Conservation (phyloP, 1,139 yeast species). For the Hyphopichia khmerensis region DNA sequence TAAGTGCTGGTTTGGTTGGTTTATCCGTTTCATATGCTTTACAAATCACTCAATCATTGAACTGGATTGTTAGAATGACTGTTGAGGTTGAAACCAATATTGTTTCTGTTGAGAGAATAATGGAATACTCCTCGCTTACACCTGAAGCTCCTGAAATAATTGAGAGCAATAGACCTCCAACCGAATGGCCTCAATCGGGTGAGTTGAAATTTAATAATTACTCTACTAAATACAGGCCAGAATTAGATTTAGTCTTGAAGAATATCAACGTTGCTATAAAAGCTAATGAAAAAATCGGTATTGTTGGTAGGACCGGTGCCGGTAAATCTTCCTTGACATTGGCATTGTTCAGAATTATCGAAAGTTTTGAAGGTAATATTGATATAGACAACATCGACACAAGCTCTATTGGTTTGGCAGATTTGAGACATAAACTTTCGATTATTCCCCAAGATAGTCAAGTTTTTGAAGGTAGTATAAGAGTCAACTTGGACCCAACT, state of each 20-base stretch:
- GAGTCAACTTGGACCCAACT: constrained; percentile 89
- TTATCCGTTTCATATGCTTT: constrained; percentile 89
- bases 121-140: constrained; percentile 74
- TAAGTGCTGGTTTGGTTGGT: constrained; percentile 91
- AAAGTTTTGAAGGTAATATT: constrained; percentile 70
- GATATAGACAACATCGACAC: constrained; percentile 73
- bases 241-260: constrained; percentile 76
- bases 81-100: constrained; percentile 97
- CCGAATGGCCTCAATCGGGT: constrained; percentile 79
- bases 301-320: constrained; percentile 96
- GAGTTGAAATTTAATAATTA: constrained; percentile 69
- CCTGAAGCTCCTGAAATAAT: constrained; percentile 83
- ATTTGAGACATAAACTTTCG: constrained; percentile 79
- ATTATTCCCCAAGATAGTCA: constrained; percentile 98
- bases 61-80: constrained; percentile 98
- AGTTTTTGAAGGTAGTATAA: constrained; percentile 87
- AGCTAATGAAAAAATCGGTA: constrained; percentile 85
- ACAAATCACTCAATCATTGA: constrained; percentile 87
- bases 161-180: constrained; percentile 66
- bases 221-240: constrained; percentile 83
- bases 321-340: constrained; percentile 91
- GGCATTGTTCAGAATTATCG: constrained; percentile 88
- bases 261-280: constrained; percentile 65
- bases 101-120: constrained; percentile 92
- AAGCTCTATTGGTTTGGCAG: constrained; percentile 70